Evolutionary conservation across 495 filamentous ascomycete species (phyloP).

Genomic region (Chaetomium tenue): DNA sequence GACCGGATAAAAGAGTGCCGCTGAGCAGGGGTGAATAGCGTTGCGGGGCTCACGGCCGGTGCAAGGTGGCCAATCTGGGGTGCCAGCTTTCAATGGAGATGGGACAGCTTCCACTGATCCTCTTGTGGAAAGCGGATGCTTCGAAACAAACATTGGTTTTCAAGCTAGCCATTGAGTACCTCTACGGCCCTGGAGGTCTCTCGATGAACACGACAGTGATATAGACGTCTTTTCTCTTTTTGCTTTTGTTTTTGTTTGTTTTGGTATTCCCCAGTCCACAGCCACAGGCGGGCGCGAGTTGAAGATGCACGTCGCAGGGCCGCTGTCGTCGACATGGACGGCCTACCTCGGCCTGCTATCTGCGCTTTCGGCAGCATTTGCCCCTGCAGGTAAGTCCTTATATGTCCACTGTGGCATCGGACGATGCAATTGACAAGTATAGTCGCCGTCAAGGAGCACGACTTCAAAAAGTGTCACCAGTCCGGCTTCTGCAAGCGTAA

Average conservation of each 20-base stretch:
- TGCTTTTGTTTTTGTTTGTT: constrained; percentile 18
- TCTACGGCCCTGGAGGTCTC: constrained; percentile 27
- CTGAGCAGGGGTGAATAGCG: not conserved
- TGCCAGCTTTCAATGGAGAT: not conserved
- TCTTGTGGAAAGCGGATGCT: not conserved
- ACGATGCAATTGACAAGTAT: not conserved
- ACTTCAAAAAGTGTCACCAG: constrained; percentile 93
- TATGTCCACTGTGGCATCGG: not conserved
- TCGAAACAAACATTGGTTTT: not conserved
- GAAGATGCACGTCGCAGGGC: constrained; percentile 43
- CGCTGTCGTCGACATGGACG: constrained; percentile 56
- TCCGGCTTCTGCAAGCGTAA: constrained; percentile 97
- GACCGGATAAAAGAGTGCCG: constrained; percentile 12
- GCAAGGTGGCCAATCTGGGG: constrained; percentile 27
- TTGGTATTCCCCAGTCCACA: constrained; percentile 17
- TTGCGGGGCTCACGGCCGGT: not conserved
- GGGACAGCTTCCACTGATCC: constrained; percentile 20
- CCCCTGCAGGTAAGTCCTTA: constrained; percentile 48
- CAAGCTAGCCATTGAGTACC: constrained; percentile 17
- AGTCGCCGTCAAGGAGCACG: constrained; percentile 89
- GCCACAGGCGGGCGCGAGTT: constrained; percentile 21
- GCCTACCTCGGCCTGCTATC: constrained; percentile 51
- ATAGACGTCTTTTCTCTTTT: constrained; percentile 15
- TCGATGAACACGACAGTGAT: constrained; percentile 20
- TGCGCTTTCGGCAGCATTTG: constrained; percentile 46